Percentiles rank a stretch among this genome's conserved stretches.
Conservation (phyloP, 2,329 filamentous ascomycete genomes). For the Talaromyces amestolkiae region DNA sequence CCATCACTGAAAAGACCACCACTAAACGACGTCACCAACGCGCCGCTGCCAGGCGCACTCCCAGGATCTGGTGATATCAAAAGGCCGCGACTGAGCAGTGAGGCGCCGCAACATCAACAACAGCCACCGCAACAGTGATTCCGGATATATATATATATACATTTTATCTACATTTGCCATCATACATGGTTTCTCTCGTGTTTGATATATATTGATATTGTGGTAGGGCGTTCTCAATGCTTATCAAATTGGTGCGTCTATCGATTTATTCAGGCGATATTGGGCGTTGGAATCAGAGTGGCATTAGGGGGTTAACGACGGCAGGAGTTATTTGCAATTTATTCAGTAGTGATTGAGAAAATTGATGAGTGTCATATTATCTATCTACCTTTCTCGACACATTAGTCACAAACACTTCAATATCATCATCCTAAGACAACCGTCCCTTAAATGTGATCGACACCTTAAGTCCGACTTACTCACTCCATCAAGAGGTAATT, state of each 20-base stretch:
- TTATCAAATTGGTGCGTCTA: background rate
- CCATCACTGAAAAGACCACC: constrained; percentile 42
- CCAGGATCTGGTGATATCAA: constrained; percentile 33
- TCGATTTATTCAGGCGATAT: background rate
- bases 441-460: background rate
- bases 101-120: constrained; percentile 24
- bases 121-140: constrained; percentile 20
- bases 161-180: background rate
- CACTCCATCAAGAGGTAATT: background rate
- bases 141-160: background rate
- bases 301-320: background rate
- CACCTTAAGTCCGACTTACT: background rate
- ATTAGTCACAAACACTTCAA: too few species aligned
- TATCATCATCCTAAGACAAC: background rate
- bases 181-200: background rate
- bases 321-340: background rate
- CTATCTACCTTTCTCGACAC: background rate
- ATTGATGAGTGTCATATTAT: background rate
- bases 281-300: background rate
- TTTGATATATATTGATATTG: background rate
- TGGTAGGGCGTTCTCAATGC: background rate
- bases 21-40: constrained; percentile 47
- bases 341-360: background rate
- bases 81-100: constrained; percentile 23
- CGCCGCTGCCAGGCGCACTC: constrained; percentile 25